These are phyloP conservation scores for Antarctomyces pellizariae DNA, from an alignment of 495 filamentous ascomycete species.

Conservation along the genomic window DNA sequence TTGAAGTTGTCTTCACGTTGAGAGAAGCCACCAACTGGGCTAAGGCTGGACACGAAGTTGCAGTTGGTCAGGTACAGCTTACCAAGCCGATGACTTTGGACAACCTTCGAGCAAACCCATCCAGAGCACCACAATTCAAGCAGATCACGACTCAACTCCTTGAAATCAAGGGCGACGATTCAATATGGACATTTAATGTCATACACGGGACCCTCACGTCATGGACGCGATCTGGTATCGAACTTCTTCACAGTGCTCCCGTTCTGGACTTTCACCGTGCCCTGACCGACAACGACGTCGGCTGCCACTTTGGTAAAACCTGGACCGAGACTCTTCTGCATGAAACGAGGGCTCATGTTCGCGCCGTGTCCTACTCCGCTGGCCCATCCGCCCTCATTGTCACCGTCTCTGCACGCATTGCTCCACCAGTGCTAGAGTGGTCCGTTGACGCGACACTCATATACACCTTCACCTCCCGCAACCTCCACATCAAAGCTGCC, in stretches of 20 bases:
- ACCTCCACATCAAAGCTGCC: conserved; percentile 18
- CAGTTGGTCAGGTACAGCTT: conserved; percentile 26
- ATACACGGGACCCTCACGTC: conserved; percentile 16
- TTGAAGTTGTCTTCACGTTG: neutral
- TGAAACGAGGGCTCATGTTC: conserved; percentile 21
- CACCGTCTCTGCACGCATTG: conserved; percentile 19
- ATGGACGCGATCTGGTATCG: conserved; percentile 13
- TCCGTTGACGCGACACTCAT: conserved; percentile 22
- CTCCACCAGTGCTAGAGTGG: conserved; percentile 32
- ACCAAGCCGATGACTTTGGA: too few relatives aligned
- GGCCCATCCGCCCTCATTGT: conserved; percentile 13
- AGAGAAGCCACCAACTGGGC: neutral
- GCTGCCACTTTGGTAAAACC: conserved; percentile 19
- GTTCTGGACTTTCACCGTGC: conserved; percentile 23
- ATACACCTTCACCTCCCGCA: conserved; percentile 22
- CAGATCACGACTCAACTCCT: conserved; percentile 11
- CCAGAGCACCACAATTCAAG: conserved; percentile 10
- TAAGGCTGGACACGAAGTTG: conserved; percentile 15
- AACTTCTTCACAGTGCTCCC: conserved; percentile 9
- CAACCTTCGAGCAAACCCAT: too few relatives aligned
- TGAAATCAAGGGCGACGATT: conserved; percentile 10
- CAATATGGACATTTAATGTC: conserved; percentile 20
- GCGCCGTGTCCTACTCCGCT: conserved; percentile 17
- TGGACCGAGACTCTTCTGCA: conserved; percentile 19
- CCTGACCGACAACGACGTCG: conserved; percentile 36